Base-by-base conservation (phyloP, 83 land plant genomes). In the Isoetes engelmannii region DNA sequence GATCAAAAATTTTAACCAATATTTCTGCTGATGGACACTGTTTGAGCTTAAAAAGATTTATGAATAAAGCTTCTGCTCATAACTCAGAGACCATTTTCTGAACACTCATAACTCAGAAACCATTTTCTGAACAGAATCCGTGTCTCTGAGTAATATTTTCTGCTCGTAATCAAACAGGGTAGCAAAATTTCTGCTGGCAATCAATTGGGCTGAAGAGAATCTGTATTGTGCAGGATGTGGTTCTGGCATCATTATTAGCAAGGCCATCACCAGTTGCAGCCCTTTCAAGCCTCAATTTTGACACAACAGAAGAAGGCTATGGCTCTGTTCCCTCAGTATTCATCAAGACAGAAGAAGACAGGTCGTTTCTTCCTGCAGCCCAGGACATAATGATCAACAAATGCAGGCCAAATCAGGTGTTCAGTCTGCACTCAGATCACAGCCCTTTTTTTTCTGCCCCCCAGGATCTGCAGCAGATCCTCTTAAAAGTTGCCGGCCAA, bases 371-470 rank as follows among this genome's bases (percentile, higher is more conserved):
- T 17, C 76, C 78, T 5, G 68, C 60, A 49, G 81, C 74, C 70
- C 86, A 84, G 69, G 84, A 84, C 0, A 62, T 69, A 4, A 75
- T 80, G 80, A 73, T 84, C 44, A 67, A 68, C 68, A 72, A 37
- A 6, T 77, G 84, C 81, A 74, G 76, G 15, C 87, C 87, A 5
- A 47, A 48, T 8, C 12, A 72, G 60, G 75, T 71, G 53, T 59
- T 46, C 10, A 56, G 47, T 7, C 6, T 77, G 66, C 70, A 85
- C 6, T 72, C 77, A 17, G 87, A 85, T 45, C 87, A 85, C 57
- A 79, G 83, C 71, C 83, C 85, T 6, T 85, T 85, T 44, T 85
- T 82, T 71, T 82, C 87, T 12, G 72, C 79, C 18, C 83, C 85
- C 13, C 61, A 28, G 19, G 46, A 71, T 37, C 74, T 85, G 42